Base-by-base conservation (phyloP, 805 yeast species). In the Cyberlindnera euphorbiae region DNA sequence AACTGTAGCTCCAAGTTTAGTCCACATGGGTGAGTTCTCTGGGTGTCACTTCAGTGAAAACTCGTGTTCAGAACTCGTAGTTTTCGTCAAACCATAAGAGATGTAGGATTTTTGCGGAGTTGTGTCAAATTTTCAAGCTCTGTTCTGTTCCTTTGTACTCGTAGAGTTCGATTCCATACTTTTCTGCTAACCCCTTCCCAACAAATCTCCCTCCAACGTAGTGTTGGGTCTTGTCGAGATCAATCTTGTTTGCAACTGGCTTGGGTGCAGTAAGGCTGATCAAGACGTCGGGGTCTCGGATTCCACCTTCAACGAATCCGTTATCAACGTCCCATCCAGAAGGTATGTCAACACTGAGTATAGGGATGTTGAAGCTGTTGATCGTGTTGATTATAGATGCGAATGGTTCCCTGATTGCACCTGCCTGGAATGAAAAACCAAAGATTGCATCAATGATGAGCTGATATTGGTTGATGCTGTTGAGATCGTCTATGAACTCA, bases 281-380 rank as follows among this genome's bases (percentile, higher is more conserved):
- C 32, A 93, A 65, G 46, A 78, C 76, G 6, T 70, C 59, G 1
- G 97, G 95, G 17, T 65, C 65, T 38, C 83, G 53, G 13, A 65
- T 52, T 0, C 57, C 61, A 9, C 63, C 59, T 2, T 58, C 60
- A 0, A 64, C 59, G 0, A 93, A 95, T 0, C 98, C 98, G 7
- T 70, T 53, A 52, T 93, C 95, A 9, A 93, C 97, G 53, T 89
- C 90, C 98, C 98, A 93, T 0, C 97, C 96, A 2, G 95, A 83
- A 0, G 98, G 98, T 31, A 90, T 76, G 58, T 93, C 98, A 2
- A 93, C 84, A 0, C 94, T 75, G 0, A 85, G 72, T 2, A 88
- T 73, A 2, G 89, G 90, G 3, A 76, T 52, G 1, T 44, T 38
- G 11, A 26, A 65, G 23, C 37, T 34, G 6, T 64, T 51, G 44